Conservation (phyloP, 768 basidiomycete genomes). For the Mrakia gelida region DNA sequence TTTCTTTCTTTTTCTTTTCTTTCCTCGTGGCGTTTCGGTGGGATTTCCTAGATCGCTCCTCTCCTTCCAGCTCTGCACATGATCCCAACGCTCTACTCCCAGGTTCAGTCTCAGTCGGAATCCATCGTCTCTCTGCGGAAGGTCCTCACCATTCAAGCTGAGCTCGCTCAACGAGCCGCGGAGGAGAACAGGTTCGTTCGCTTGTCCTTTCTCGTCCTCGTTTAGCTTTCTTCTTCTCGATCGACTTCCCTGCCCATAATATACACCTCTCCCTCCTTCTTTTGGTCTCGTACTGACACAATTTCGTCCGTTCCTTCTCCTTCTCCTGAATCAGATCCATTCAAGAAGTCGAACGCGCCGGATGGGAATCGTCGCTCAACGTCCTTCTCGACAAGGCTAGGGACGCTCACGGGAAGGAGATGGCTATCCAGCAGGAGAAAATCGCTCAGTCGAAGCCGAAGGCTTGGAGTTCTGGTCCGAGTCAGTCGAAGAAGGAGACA, state of each 20-base stretch:
- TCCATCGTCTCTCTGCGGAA: slow-evolving; percentile 7
- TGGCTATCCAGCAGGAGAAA: neutral
- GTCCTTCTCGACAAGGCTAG: neutral
- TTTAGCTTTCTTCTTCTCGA: neutral
- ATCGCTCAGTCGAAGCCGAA: neutral
- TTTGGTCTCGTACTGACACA: neutral
- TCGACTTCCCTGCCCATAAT: neutral
- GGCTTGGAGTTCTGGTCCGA: neutral
- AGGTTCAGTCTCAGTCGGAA: slow-evolving; percentile 2
- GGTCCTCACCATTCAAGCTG: slow-evolving; percentile 19
- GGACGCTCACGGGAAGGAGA: neutral
- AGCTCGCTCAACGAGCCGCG: neutral
- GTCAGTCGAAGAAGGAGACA: slow-evolving; percentile 23
- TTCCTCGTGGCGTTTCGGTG: neutral
- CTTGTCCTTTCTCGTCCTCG: no score
- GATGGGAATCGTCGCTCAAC: slow-evolving; percentile 8
- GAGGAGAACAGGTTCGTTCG: slow-evolving; percentile 24
- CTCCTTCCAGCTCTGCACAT: slow-evolving; percentile 14
- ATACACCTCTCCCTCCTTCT: neutral
- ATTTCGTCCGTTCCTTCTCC: neutral
- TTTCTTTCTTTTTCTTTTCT: neutral
- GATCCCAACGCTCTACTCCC: neutral
- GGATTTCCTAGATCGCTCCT: slow-evolving; percentile 5
- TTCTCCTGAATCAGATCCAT: slow-evolving; percentile 10
- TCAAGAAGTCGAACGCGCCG: slow-evolving; percentile 24